Evolutionary conservation across 176 grass and related monocot species (phyloP).

Genomic region (Cymbopogon citratus): DNA sequence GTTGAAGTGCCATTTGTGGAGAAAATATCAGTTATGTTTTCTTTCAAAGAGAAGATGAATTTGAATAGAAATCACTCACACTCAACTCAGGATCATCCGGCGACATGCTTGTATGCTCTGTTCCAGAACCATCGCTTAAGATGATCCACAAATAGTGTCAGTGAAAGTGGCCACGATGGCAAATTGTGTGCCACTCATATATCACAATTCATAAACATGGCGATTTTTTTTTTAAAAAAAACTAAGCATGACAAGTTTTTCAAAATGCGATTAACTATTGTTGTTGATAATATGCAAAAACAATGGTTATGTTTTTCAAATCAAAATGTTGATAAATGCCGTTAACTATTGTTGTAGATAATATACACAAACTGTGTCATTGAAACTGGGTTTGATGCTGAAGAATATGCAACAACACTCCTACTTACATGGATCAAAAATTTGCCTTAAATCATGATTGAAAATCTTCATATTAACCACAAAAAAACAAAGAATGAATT

Average conservation of each 20-base stretch:
- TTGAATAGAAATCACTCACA: neutral
- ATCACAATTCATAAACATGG: too few relatives aligned
- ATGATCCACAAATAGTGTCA: neutral
- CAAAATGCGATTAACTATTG: too few relatives aligned
- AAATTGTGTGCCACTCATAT: too few relatives aligned
- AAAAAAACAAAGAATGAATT: neutral
- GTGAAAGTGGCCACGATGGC: neutral
- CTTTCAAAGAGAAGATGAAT: neutral
- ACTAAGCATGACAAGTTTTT: too few relatives aligned
- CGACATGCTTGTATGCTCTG: neutral
- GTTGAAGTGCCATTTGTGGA: neutral
- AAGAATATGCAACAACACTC: neutral
- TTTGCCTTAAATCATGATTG: neutral
- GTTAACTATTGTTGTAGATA: neutral
- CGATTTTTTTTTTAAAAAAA: too few relatives aligned
- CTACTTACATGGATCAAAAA: too few relatives aligned
- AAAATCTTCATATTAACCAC: neutral
- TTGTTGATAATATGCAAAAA: too few relatives aligned
- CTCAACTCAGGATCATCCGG: neutral
- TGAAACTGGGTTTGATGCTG: neutral
- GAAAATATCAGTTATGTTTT: neutral
- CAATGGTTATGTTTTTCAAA: too few relatives aligned
- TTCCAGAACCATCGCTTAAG: neutral
- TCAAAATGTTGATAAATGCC: neutral
- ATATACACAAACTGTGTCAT: neutral